Evolutionary conservation across 805 yeast genomes (phyloP).

Genomic region (Candida nonsorbophila): DNA sequence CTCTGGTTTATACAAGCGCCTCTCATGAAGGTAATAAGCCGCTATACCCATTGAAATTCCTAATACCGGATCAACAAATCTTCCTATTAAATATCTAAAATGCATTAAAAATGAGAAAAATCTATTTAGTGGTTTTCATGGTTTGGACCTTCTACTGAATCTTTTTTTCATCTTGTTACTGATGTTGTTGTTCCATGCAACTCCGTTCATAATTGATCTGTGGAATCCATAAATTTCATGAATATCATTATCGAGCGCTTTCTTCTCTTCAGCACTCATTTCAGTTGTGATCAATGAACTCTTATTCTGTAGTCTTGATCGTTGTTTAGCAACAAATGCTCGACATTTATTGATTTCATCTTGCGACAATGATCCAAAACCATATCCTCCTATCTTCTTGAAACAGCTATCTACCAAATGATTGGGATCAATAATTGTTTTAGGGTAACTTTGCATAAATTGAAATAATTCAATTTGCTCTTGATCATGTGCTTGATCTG

Average conservation of each 20-base stretch:
- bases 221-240: conserved; percentile 43
- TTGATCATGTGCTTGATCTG: conserved; percentile 18
- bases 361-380: conserved; percentile 70
- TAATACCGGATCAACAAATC: conserved; percentile 59
- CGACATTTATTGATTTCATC: conserved; percentile 77
- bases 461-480: conserved; percentile 63
- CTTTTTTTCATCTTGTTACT: conserved; percentile 48
- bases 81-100: conserved; percentile 45
- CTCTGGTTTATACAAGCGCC: conserved; percentile 47
- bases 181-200: conserved; percentile 58
- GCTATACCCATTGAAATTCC: conserved; percentile 58
- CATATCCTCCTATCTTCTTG: conserved; percentile 59
- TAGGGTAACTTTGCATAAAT: conserved; percentile 79
- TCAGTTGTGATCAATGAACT: conserved; percentile 23
- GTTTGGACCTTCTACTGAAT: conserved; percentile 15
- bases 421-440: conserved; percentile 62
- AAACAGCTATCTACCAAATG: conserved; percentile 68
- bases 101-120: too few relatives aligned
- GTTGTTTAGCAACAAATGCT: conserved; percentile 64
- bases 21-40: conserved; percentile 62
- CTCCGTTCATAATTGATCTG: conserved; percentile 46
- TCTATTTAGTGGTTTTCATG: too few relatives aligned
- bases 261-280: conserved; percentile 35
- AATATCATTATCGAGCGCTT: conserved; percentile 26
- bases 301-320: conserved; percentile 34